Evolutionary conservation across 352 stramenopile species (phyloP), one percentile per base, ranked within the genome.

Genomic region (Pythium angustatum): DNA sequence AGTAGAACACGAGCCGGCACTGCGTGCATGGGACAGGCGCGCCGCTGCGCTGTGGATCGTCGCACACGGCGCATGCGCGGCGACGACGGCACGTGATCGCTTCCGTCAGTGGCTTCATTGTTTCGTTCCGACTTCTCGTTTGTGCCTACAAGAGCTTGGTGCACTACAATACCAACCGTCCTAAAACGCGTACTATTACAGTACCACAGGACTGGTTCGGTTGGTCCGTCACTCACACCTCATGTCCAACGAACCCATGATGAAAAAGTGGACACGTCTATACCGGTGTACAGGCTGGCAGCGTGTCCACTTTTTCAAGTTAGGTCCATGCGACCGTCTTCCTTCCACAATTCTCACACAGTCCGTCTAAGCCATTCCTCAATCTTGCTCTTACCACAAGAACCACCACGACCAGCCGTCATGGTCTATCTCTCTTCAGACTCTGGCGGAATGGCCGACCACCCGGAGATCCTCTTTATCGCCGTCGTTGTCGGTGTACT

Each of bases 1-100:
- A 63, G 56, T 63, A 63, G 45, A 48, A 11, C 5, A 55, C 56
- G 34, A 63, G 43, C 30, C 19, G n/a, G 40, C 56, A 63, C 17
- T 26, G 28, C 17, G 56, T 22, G 24, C 43, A 63, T 1, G 27
- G 21, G 12, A 63, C 56, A 2, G 56, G 31, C 44, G 56, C 43
- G 22, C 54, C 54, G 54, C 54, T 52, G 40, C 40, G 54, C 1
- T 63, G 22, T 31, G 43, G 43, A 28, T 63, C 56, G 6, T 26
- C 24, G 44, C 56, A 63, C 22, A 63, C 31, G 5, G 40, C 27
- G 33, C 43, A 63, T 30, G 26, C 26, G n/a, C 54, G 54, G 26
- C 40, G 54, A 11, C 2, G 26, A 17, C 33, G 33, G 33, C 33
- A 14, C 38, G 38, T n/a, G n/a, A n/a, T n/a, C n/a, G n/a, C n/a